Evolutionary conservation across 2,329 filamentous ascomycete genomes (phyloP).

Genomic region (Ceratocystis cacaofunesta): DNA sequence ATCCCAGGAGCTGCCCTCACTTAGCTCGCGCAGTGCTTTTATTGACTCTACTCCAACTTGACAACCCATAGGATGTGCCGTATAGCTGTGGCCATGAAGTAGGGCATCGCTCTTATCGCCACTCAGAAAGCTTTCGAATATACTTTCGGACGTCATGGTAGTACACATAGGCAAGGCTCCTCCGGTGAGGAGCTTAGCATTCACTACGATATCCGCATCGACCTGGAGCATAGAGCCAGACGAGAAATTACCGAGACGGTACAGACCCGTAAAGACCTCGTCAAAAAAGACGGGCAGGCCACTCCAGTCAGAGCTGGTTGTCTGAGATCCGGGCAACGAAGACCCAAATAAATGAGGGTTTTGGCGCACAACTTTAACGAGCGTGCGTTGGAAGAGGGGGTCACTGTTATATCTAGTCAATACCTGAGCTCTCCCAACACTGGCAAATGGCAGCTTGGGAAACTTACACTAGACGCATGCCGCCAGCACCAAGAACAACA

Average conservation of each 20-base stretch:
- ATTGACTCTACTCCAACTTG: slow-evolving; percentile 59
- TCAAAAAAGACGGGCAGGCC: slow-evolving; percentile 71
- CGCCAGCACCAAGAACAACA: slow-evolving; percentile 64
- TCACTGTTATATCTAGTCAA: slow-evolving; percentile 36
- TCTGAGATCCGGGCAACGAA: slow-evolving; percentile 14
- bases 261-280: slow-evolving; percentile 76
- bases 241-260: slow-evolving; percentile 60
- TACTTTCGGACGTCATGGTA: slow-evolving; percentile 57
- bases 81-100: slow-evolving; percentile 77
- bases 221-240: slow-evolving; percentile 54
- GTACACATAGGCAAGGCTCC: slow-evolving; percentile 63
- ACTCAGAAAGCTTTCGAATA: slow-evolving; percentile 58
- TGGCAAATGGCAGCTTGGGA: background rate
- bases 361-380: slow-evolving; percentile 51
- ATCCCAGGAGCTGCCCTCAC: slow-evolving; percentile 41
- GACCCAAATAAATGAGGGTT: slow-evolving; percentile 40
- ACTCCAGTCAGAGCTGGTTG: slow-evolving; percentile 37
- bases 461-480: slow-evolving; percentile 64
- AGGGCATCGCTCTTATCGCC: slow-evolving; percentile 64
- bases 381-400: slow-evolving; percentile 61
- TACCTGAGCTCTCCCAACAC: background rate
- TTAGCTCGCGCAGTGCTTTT: slow-evolving; percentile 42
- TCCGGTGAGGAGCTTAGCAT: slow-evolving; percentile 73
- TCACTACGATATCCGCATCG: slow-evolving; percentile 60
- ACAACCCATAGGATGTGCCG: slow-evolving; percentile 68